Evolutionary conservation across 306 rosid genomes (phyloP).

Genomic region (Hippophae tibetana): DNA sequence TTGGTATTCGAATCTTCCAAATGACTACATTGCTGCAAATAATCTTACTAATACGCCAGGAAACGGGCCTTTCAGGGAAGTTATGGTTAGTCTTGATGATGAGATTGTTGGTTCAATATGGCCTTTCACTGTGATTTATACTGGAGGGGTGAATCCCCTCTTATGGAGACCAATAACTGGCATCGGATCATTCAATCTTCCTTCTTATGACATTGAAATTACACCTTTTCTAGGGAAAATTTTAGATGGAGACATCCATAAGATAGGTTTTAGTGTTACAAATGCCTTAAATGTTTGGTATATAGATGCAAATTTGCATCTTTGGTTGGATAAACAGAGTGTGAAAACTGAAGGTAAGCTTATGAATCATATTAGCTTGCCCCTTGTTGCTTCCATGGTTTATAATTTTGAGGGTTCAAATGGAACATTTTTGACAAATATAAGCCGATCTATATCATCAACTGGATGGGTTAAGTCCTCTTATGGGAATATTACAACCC

Average conservation of each 20-base stretch:
- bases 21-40: conserved; percentile 51
- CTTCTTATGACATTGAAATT: conserved; percentile 72
- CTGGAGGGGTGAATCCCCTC: conserved; percentile 78
- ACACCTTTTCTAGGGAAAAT: conserved; percentile 65
- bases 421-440: conserved; percentile 44
- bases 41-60: conserved; percentile 45
- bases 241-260: conserved; percentile 50
- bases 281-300: conserved; percentile 78
- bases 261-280: conserved; percentile 55
- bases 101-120: conserved; percentile 51
- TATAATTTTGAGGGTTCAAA: conserved; percentile 44
- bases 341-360: conserved; percentile 41
- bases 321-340: conserved; percentile 62
- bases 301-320: conserved; percentile 69
- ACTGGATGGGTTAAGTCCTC: conserved; percentile 72
- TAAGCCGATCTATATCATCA: conserved; percentile 41
- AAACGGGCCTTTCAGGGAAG: conserved; percentile 81
- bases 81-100: conserved; percentile 53
- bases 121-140: conserved; percentile 76
- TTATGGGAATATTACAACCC: conserved; percentile 52
- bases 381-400: conserved; percentile 35
- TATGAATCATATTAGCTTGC: conserved; percentile 21
- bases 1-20: conserved; percentile 54
- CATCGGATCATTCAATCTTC: conserved; percentile 67
- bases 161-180: conserved; percentile 83